phyloP scores from a whole-genome alignment of 2,329 filamentous ascomycete genomes.

The Bipolaris gigantea region DNA sequence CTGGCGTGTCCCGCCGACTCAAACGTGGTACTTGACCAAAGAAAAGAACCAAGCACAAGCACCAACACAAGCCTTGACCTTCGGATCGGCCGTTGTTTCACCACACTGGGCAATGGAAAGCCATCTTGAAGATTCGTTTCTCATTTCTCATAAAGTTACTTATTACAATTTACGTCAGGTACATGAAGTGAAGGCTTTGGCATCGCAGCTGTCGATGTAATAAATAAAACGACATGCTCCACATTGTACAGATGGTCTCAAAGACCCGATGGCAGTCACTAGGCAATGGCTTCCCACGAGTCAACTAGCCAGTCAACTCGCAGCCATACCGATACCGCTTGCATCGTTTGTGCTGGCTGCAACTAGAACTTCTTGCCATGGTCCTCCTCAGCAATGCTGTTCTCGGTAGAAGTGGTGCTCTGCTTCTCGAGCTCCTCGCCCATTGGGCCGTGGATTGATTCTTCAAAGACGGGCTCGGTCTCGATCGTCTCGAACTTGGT shows the following conservation, averaged over 20 bases:
- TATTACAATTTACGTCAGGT: constrained; percentile 22
- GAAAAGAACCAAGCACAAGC: neutral
- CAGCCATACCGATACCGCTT: constrained; percentile 15
- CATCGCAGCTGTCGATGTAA: constrained; percentile 14
- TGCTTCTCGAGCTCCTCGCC: constrained; percentile 60
- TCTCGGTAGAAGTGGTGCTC: constrained; percentile 54
- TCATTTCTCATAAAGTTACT: constrained; percentile 16
- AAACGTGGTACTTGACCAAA: neutral
- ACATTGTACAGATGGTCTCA: constrained; percentile 27
- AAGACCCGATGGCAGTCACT: constrained; percentile 16
- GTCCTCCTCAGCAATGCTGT: constrained; percentile 62
- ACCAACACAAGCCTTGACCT: neutral
- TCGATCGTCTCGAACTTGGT: constrained; percentile 96
- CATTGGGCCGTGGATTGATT: constrained; percentile 72
- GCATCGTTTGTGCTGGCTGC: neutral
- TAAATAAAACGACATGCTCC: constrained; percentile 7
- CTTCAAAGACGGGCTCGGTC: constrained; percentile 88
- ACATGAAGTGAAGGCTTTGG: constrained; percentile 19
- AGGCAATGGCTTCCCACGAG: constrained; percentile 26
- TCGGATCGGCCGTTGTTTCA: neutral
- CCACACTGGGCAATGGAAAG: neutral
- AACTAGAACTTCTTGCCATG: constrained; percentile 50
- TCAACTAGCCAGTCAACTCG: constrained; percentile 27
- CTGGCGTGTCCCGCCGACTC: neutral
- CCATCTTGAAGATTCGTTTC: constrained; percentile 7